Evolutionary conservation across 352 stramenopile species (phyloP).

Genomic region (Globisporangium yorkense): DNA sequence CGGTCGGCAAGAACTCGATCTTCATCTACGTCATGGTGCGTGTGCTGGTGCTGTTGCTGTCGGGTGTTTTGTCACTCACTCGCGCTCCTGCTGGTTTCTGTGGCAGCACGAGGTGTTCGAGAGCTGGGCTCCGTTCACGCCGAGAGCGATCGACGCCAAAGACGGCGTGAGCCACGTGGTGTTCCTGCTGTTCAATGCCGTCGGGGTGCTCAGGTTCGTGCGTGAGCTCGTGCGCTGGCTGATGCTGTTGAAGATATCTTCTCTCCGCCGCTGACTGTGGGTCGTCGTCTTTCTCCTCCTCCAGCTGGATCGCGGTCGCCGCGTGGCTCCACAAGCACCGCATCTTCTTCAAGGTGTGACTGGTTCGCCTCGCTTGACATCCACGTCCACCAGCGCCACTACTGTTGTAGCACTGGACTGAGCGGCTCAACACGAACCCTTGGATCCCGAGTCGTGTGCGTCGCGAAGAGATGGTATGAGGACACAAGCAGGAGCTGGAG

Average conservation of each 20-base stretch:
- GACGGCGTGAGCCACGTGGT: conserved; percentile 16
- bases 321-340: conserved; percentile 24
- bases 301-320: conserved; percentile 33
- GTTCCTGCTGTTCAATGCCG: conserved; percentile 43
- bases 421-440: no score
- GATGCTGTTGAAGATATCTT: conserved; percentile 1
- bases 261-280: neutral
- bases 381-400: no score
- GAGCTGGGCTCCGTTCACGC: conserved; percentile 39
- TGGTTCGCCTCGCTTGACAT: neutral
- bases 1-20: conserved; percentile 73
- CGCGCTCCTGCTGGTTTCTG: conserved; percentile 3
- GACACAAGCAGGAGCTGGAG: no score
- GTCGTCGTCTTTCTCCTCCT: neutral
- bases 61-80: neutral
- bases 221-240: neutral
- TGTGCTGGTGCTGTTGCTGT: neutral
- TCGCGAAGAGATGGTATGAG: no score
- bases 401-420: no score
- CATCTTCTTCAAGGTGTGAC: conserved; percentile 23
- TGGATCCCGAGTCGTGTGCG: no score
- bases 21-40: conserved; percentile 65
- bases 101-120: conserved; percentile 54
- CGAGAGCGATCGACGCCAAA: conserved; percentile 14
- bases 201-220: conserved; percentile 34